Evolutionary conservation across 257 asterid species (phyloP).

Genomic region (Solanum medicagineum): DNA sequence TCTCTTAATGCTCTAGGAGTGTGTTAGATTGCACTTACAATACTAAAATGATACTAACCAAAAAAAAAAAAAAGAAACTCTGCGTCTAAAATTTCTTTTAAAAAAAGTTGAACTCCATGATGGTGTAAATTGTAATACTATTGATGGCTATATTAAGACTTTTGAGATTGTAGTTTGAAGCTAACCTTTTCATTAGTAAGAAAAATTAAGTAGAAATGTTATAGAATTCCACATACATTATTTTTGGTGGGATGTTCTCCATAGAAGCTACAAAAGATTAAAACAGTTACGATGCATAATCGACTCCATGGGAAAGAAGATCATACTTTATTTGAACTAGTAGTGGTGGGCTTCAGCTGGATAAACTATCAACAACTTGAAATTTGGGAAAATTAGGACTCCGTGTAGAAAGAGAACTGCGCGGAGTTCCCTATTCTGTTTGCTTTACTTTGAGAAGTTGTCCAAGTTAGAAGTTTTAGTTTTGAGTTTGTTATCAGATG

Average conservation of each 20-base stretch:
- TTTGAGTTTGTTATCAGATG: neutral
- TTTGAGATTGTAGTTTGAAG: neutral
- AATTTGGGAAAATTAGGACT: neutral
- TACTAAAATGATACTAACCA: neutral
- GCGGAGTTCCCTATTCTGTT: neutral
- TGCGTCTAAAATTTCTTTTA: neutral
- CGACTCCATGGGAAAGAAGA: neutral
- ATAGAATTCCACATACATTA: neutral
- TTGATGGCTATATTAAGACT: neutral
- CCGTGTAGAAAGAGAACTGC: neutral
- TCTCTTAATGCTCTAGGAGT: neutral
- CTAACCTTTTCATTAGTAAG: neutral
- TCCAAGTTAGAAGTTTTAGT: neutral
- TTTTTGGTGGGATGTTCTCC: neutral
- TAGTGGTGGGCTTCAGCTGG: neutral
- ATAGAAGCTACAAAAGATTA: neutral
- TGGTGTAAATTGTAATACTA: neutral
- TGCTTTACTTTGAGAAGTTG: neutral
- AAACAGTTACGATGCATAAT: neutral
- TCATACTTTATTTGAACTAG: neutral
- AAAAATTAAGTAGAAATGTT: neutral
- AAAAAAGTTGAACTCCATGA: neutral
- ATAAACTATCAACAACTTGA: neutral
- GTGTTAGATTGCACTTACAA: neutral
- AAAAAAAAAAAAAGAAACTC: neutral